phyloP scores from a whole-genome alignment of 2,329 filamentous ascomycete genomes.

The Teratosphaeriaceae sp. region DNA sequence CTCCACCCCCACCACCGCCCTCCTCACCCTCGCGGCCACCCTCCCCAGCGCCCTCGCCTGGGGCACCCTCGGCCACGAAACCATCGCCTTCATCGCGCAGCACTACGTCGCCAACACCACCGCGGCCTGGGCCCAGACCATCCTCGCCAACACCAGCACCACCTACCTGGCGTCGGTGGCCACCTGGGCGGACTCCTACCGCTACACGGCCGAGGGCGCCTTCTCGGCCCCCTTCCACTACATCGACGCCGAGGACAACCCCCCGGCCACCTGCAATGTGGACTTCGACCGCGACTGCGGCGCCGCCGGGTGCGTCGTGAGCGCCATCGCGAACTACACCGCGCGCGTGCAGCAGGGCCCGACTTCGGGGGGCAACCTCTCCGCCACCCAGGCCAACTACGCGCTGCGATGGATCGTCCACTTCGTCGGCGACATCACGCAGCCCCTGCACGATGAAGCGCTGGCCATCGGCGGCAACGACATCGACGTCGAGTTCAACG shows the following conservation, averaged over 20 bases:
- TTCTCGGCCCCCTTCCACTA: constrained; percentile 45
- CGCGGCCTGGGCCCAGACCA: constrained; percentile 36
- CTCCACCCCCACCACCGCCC: neutral
- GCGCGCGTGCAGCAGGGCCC: constrained; percentile 33
- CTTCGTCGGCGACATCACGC: constrained; percentile 58
- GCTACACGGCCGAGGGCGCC: constrained; percentile 40
- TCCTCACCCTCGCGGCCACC: constrained; percentile 10
- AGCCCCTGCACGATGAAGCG: constrained; percentile 57
- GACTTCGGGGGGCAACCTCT: constrained; percentile 24
- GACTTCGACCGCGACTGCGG: constrained; percentile 47
- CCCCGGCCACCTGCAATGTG: constrained; percentile 43
- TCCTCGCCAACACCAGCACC: constrained; percentile 38
- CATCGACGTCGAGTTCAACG: constrained; percentile 39
- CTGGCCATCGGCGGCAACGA: constrained; percentile 38
- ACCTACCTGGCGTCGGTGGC: constrained; percentile 46
- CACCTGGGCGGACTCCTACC: constrained; percentile 49
- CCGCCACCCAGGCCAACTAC: constrained; percentile 32
- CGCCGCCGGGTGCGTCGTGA: constrained; percentile 44
- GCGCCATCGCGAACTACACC: constrained; percentile 49
- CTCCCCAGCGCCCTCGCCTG: constrained; percentile 34
- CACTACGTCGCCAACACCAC: constrained; percentile 39
- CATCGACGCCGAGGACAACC: constrained; percentile 44
- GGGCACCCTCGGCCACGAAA: constrained; percentile 49
- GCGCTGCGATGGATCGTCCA: constrained; percentile 46
- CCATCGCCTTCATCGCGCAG: constrained; percentile 49